Conservation (phyloP, 306 rosid genomes). For the Castanea mollissima region DNA sequence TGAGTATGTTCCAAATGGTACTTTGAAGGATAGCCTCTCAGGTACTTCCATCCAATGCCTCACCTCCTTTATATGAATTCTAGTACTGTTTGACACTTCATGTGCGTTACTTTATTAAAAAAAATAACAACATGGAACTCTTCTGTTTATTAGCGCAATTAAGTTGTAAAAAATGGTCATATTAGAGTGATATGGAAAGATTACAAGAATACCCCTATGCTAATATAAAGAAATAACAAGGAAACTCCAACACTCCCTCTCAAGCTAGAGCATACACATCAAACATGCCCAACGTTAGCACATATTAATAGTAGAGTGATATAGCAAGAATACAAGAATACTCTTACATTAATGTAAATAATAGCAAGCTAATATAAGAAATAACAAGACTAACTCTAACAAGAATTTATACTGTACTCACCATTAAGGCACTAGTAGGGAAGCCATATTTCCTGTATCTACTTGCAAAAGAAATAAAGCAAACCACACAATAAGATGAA, state of each 20-base stretch:
- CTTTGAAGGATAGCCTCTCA: constrained; percentile 36
- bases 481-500: neutral
- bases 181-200: no score
- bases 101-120: neutral
- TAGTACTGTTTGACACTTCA: neutral
- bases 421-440: neutral
- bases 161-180: no score
- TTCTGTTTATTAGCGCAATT: neutral
- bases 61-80: neutral
- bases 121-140: neutral
- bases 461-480: neutral
- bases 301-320: no score
- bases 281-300: no score
- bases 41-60: constrained; percentile 25
- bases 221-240: no score
- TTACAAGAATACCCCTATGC: no score
- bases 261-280: no score
- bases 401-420: neutral
- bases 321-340: no score
- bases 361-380: no score
- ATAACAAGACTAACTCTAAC: no score
- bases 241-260: no score
- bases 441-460: neutral
- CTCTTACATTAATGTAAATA: no score
- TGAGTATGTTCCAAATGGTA: constrained; percentile 47